Evolutionary conservation across 306 rosid species (phyloP).

Genomic region (Quercus mongolica): DNA sequence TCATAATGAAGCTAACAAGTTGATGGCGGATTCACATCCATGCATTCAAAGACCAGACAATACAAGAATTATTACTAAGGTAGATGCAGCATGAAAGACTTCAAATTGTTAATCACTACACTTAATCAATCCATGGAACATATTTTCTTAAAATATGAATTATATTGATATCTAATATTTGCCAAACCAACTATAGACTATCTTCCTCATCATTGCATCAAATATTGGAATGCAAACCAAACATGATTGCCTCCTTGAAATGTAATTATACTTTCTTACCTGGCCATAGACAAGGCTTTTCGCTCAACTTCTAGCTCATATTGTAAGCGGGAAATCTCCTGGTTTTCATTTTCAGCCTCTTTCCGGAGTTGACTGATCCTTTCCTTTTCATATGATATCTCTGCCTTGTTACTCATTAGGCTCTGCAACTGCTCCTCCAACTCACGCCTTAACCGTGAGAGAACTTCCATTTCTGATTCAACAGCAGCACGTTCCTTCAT

Average conservation of each 20-base stretch:
- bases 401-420: conserved; percentile 72
- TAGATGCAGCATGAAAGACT: background rate
- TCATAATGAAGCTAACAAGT: background rate
- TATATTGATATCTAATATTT: background rate
- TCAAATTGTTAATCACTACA: background rate
- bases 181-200: background rate
- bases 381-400: conserved; percentile 79
- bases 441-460: conserved; percentile 70
- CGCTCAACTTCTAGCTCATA: conserved; percentile 96
- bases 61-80: background rate
- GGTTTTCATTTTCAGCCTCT: conserved; percentile 81
- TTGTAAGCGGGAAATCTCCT: conserved; percentile 75
- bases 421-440: conserved; percentile 83
- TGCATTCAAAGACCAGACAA: background rate
- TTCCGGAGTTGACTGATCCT: conserved; percentile 69
- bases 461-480: conserved; percentile 90
- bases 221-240: conserved; percentile 1
- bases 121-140: background rate
- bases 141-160: background rate
- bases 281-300: conserved; percentile 98
- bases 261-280: conserved; percentile 44
- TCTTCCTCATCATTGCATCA: conserved; percentile 6
- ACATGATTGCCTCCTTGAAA: conserved; percentile 7
- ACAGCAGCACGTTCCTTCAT: conserved; percentile 70
- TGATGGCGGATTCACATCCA: background rate